phyloP scores from a whole-genome alignment of 2,329 filamentous ascomycete species.

The Cercospora nicotianae region DNA sequence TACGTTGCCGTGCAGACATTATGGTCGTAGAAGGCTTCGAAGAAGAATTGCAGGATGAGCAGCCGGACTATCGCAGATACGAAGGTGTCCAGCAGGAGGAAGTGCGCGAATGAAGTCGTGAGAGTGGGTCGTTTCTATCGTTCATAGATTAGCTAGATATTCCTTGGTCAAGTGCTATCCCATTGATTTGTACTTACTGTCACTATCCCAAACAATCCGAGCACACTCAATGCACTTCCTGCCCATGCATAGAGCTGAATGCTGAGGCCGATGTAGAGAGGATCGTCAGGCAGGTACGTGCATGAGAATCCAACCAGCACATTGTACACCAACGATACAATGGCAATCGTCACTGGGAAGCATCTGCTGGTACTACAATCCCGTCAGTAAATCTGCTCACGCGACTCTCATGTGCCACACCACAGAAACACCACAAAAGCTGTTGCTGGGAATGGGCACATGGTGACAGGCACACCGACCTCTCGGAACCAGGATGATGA shows the following conservation, averaged over 20 bases:
- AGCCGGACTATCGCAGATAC: constrained; percentile 29
- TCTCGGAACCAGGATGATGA: constrained; percentile 10
- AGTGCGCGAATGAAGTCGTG: constrained; percentile 30
- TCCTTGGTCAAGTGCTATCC: too few species aligned
- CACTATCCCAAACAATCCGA: constrained; percentile 30
- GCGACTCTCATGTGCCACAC: background rate
- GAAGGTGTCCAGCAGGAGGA: constrained; percentile 33
- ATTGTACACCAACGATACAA: constrained; percentile 31
- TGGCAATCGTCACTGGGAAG: constrained; percentile 28
- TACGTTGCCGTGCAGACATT: constrained; percentile 28
- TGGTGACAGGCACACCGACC: constrained; percentile 1
- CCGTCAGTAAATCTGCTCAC: background rate
- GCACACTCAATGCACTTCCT: constrained; percentile 27
- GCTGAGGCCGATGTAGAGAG: constrained; percentile 31
- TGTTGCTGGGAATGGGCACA: background rate
- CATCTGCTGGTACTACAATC: constrained; percentile 9
- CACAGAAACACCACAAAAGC: background rate
- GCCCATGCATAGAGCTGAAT: constrained; percentile 34
- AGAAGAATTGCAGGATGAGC: constrained; percentile 30
- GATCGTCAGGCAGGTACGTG: constrained; percentile 33
- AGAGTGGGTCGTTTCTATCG: constrained; percentile 26
- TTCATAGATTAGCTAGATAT: background rate
- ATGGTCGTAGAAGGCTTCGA: constrained; percentile 29
- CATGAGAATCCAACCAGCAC: constrained; percentile 29
- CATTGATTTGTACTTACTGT: constrained; percentile 21